Conservation (phyloP, 108 stramenopile genomes). For the Skeletonema marinoi region DNA sequence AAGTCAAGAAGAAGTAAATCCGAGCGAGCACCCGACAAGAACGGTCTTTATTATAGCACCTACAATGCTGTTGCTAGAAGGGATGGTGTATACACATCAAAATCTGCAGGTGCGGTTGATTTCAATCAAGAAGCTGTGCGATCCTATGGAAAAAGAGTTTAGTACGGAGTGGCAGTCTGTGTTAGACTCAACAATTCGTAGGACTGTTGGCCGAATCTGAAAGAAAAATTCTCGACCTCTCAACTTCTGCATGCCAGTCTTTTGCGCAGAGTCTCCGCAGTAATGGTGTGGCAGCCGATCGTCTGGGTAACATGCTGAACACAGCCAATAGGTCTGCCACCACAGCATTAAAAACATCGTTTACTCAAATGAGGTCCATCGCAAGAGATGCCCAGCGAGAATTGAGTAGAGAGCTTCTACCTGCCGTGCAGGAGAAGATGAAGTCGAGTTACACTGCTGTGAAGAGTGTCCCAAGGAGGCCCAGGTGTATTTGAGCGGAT, state of each 20-base stretch:
- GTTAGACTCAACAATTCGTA: constrained; percentile 24
- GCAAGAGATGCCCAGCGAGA: constrained; percentile 39
- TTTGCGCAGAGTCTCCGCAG: constrained; percentile 10
- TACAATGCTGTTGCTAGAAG: constrained; percentile 45
- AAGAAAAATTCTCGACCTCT: constrained; percentile 23
- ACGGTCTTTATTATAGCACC: constrained; percentile 34
- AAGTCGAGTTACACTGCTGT: constrained; percentile 22
- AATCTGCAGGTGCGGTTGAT: constrained; percentile 40
- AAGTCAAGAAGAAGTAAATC: constrained; percentile 27
- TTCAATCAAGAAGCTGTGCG: constrained; percentile 51
- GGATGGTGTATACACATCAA: constrained; percentile 43
- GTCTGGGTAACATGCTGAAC: constrained; percentile 35
- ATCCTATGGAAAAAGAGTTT: constrained; percentile 53
- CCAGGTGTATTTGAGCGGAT: constrained; percentile 44
- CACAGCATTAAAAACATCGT: constrained; percentile 30
- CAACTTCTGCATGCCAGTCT: constrained; percentile 8
- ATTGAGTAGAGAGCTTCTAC: constrained; percentile 39
- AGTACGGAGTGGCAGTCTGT: constrained; percentile 46
- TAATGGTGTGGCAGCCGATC: constrained; percentile 16
- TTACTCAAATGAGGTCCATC: constrained; percentile 15
- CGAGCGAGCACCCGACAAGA: constrained; percentile 33
- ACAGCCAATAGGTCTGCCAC: constrained; percentile 32
- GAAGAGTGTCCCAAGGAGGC: constrained; percentile 34
- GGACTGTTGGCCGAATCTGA: constrained; percentile 16
- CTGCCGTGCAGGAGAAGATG: constrained; percentile 45